These are phyloP conservation scores for Cyberlindnera euphorbiiphila DNA, from an alignment of 805 yeast genomes.

Conservation along the genomic window DNA sequence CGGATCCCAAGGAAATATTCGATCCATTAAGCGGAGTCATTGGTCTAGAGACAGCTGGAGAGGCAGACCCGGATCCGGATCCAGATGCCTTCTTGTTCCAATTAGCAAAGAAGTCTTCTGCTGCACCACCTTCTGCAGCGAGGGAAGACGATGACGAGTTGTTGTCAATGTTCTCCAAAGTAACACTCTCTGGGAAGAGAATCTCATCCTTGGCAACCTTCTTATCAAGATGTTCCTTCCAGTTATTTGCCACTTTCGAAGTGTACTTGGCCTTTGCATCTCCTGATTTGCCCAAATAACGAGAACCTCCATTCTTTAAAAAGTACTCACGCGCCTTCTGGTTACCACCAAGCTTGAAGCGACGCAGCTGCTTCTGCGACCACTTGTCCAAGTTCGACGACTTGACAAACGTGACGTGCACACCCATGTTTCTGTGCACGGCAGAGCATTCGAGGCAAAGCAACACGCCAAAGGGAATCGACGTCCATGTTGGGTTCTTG, in stretches of 20 bases:
- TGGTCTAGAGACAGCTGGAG: slow-evolving; percentile 31
- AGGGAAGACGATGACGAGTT: slow-evolving; percentile 33
- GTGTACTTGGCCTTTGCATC: slow-evolving; percentile 80
- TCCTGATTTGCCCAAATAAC: slow-evolving; percentile 49
- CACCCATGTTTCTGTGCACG: slow-evolving; percentile 92
- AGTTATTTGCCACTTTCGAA: slow-evolving; percentile 71
- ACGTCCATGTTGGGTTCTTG: slow-evolving; percentile 97
- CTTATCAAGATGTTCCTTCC: slow-evolving; percentile 73
- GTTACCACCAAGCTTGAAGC: slow-evolving; percentile 94
- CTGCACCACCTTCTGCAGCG: slow-evolving; percentile 38
- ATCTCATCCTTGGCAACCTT: slow-evolving; percentile 63
- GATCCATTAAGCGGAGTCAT: slow-evolving; percentile 22
- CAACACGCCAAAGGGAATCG: slow-evolving; percentile 92
- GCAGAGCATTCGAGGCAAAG: slow-evolving; percentile 94
- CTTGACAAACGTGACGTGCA: slow-evolving; percentile 92
- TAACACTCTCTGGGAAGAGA: slow-evolving; percentile 69
- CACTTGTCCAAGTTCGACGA: slow-evolving; percentile 91
- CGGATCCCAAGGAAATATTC: slow-evolving; percentile 4
- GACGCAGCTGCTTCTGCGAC: slow-evolving; percentile 85
- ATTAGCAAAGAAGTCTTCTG: slow-evolving; percentile 85
- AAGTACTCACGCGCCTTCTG: slow-evolving; percentile 80
- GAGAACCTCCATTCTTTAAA: slow-evolving; percentile 80
- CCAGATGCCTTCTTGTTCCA: slow-evolving; percentile 70
- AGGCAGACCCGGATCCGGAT: slow-evolving; percentile 31
- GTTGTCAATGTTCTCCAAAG: slow-evolving; percentile 48